Percentiles rank a stretch among this genome's conserved stretches.
Conservation (phyloP, 2,329 filamentous ascomycete species). For the Colletotrichum sublineola region DNA sequence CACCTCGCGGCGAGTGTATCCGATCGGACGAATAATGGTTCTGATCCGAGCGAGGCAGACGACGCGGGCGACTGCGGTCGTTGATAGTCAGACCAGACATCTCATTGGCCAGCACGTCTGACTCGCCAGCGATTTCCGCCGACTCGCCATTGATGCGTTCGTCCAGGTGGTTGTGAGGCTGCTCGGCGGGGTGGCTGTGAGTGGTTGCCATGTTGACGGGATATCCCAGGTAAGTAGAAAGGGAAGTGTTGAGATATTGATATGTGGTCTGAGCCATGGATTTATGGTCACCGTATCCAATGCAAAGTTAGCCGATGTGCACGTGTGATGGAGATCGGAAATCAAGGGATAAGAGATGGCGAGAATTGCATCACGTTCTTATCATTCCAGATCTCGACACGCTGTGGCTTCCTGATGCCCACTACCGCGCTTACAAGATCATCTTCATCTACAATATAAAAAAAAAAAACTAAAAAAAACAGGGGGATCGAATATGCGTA, state of each 20-base stretch:
- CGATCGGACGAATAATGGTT: background rate
- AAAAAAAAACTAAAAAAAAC: too few relatives aligned
- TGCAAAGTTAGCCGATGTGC: background rate
- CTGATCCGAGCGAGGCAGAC: background rate
- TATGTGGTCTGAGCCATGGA: conserved; percentile 10
- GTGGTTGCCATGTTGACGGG: conserved; percentile 2
- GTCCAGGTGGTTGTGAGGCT: conserved; percentile 1
- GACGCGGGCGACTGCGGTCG: background rate
- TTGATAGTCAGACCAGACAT: conserved; percentile 6
- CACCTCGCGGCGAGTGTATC: conserved; percentile 7
- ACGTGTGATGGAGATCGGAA: background rate
- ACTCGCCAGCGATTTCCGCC: background rate
- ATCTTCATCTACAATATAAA: background rate
- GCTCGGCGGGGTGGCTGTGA: background rate
- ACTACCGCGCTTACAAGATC: background rate
- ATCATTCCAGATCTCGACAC: background rate
- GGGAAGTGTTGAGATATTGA: conserved; percentile 14
- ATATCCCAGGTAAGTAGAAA: background rate
- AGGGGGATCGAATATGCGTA: background rate
- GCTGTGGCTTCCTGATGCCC: background rate
- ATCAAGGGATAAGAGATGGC: too few relatives aligned
- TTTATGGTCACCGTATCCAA: background rate
- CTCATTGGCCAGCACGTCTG: background rate
- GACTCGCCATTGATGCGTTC: background rate
- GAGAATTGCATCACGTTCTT: background rate